These are phyloP conservation scores for Musa schizocarpa DNA, from an alignment of 176 grass and related monocot genomes.

Conservation along the genomic window DNA sequence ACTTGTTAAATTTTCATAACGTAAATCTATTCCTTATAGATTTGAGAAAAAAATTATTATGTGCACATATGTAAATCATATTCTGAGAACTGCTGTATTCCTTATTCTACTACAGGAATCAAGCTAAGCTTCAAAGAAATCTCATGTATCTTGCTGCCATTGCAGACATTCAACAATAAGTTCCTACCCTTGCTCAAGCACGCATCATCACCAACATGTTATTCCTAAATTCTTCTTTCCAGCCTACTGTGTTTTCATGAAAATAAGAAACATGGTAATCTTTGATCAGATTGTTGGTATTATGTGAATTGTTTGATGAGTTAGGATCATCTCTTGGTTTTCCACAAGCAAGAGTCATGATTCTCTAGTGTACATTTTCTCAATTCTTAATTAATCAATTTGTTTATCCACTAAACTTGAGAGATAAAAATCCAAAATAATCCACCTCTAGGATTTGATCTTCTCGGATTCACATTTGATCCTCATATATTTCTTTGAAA, in stretches of 20 bases:
- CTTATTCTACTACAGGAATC: conserved; percentile 14
- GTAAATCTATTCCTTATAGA: neutral
- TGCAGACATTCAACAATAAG: conserved; percentile 25
- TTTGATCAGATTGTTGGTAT: neutral
- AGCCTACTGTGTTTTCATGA: neutral
- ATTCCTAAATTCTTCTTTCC: neutral
- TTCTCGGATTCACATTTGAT: too few relatives aligned
- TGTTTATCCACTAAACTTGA: neutral
- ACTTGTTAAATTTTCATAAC: neutral
- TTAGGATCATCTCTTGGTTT: too few relatives aligned
- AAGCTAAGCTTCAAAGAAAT: conserved; percentile 33
- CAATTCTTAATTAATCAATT: neutral
- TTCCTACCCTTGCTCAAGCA: conserved; percentile 24
- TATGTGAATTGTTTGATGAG: too few relatives aligned
- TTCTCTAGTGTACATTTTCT: neutral
- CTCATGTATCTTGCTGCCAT: conserved; percentile 35
- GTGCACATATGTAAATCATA: neutral
- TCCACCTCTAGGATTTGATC: too few relatives aligned
- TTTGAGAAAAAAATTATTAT: neutral
- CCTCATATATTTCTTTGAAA: too few relatives aligned
- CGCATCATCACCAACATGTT: neutral
- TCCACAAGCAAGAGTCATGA: too few relatives aligned
- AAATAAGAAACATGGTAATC: neutral
- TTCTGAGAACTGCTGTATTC: neutral
- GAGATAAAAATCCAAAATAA: too few relatives aligned